These are phyloP conservation scores for Rossbeevera mucosa DNA, from an alignment of 768 basidiomycete genomes.

Conservation along the genomic window DNA sequence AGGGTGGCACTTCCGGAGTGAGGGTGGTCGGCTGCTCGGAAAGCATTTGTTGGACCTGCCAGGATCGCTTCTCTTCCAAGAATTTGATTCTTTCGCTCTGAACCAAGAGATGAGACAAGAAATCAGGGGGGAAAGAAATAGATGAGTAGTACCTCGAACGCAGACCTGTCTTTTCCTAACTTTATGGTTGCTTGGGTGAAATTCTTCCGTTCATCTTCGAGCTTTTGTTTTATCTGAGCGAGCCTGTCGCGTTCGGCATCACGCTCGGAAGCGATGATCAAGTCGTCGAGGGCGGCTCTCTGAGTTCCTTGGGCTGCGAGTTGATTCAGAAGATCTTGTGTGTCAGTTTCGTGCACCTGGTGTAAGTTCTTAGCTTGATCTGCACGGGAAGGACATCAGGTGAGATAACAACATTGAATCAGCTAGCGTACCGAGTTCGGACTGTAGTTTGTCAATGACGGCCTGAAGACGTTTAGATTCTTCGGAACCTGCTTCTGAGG, in stretches of 20 bases:
- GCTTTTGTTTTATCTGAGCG: conserved; percentile 47
- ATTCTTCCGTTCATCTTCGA: conserved; percentile 61
- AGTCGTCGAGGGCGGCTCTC: conserved; percentile 37
- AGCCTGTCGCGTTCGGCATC: conserved; percentile 55
- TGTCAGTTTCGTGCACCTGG: conserved; percentile 38
- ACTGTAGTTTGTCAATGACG: conserved; percentile 46
- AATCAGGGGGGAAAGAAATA: background rate
- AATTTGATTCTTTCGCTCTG: conserved; percentile 61
- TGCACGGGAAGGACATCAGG: conserved; percentile 22
- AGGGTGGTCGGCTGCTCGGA: conserved; percentile 48
- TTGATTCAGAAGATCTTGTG: conserved; percentile 53
- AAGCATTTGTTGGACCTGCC: conserved; percentile 62
- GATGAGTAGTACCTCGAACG: conserved; percentile 52
- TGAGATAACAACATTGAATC: conserved; percentile 1
- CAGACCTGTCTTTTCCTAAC: conserved; percentile 60
- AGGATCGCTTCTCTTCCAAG: conserved; percentile 67
- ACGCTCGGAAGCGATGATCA: conserved; percentile 47
- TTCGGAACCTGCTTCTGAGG: conserved; percentile 26
- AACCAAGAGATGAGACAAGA: conserved; percentile 2
- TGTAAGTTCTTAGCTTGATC: conserved; percentile 48
- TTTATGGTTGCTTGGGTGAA: conserved; percentile 61
- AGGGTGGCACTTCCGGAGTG: conserved; percentile 22
- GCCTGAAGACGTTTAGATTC: conserved; percentile 50
- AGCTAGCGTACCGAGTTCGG: conserved; percentile 62
- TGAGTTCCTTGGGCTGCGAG: conserved; percentile 40